Percentiles rank a stretch among this genome's conserved stretches.
phyloP scores from a whole-genome alignment of 2,329 filamentous ascomycete species.

The Pseudogymnoascus sp. region DNA sequence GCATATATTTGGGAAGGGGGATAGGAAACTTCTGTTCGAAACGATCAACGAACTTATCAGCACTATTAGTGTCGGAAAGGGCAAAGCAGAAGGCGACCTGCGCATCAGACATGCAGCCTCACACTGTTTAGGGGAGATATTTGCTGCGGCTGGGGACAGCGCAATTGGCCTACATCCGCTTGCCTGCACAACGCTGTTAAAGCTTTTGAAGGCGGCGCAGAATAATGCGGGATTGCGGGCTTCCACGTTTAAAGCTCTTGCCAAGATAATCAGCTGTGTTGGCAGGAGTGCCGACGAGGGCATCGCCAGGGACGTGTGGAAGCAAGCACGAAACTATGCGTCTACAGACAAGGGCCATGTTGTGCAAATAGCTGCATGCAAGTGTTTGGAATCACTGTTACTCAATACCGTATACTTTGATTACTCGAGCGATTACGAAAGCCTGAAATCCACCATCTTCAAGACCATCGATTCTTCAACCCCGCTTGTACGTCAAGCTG shows the following conservation, averaged over 20 bases:
- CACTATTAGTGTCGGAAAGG: slow-evolving; percentile 66
- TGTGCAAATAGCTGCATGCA: slow-evolving; percentile 71
- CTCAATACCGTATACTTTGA: slow-evolving; percentile 74
- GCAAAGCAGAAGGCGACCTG: slow-evolving; percentile 65
- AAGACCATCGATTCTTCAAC: slow-evolving; percentile 78
- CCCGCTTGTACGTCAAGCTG: slow-evolving; percentile 70
- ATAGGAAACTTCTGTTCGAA: slow-evolving; percentile 87
- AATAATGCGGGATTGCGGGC: slow-evolving; percentile 76
- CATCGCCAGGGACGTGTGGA: slow-evolving; percentile 87
- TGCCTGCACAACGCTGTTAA: slow-evolving; percentile 63
- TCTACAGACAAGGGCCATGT: slow-evolving; percentile 74
- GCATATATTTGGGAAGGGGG: slow-evolving; percentile 74
- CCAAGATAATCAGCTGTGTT: slow-evolving; percentile 70
- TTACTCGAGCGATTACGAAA: slow-evolving; percentile 84
- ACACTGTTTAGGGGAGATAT: slow-evolving; percentile 80
- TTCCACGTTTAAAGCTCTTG: slow-evolving; percentile 66
- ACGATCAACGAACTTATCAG: slow-evolving; percentile 80
- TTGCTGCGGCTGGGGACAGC: slow-evolving; percentile 87
- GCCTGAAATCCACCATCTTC: slow-evolving; percentile 71
- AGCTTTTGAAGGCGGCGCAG: slow-evolving; percentile 59
- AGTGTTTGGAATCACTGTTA: slow-evolving; percentile 67
- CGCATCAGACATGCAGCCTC: slow-evolving; percentile 81
- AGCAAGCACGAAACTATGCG: slow-evolving; percentile 71
- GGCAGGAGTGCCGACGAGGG: slow-evolving; percentile 72
- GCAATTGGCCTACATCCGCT: slow-evolving; percentile 75